Percentiles rank a stretch among this genome's conserved stretches.
phyloP scores from a whole-genome alignment of 108 stramenopile species.

The Skeletonema tropicum region DNA sequence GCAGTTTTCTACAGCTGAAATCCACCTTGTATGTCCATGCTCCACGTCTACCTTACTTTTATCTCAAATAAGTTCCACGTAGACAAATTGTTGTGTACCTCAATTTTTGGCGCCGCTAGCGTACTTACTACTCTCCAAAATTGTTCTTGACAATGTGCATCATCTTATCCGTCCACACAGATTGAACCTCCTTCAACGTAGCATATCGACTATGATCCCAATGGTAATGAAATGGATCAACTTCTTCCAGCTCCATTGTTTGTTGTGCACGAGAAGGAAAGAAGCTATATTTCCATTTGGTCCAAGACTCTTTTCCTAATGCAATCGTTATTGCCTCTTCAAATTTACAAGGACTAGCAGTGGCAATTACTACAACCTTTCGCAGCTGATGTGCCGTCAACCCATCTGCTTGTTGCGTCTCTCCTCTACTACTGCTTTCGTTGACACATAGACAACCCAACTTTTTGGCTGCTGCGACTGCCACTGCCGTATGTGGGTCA shows the following conservation, averaged over 20 bases:
- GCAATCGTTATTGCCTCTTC: constrained; percentile 66
- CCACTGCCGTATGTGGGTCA: constrained; percentile 92
- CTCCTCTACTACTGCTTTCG: neutral
- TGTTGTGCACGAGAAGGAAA: constrained; percentile 62
- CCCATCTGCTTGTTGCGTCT: too few relatives aligned
- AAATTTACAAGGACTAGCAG: constrained; percentile 89
- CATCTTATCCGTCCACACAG: constrained; percentile 40
- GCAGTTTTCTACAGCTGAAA: too few relatives aligned
- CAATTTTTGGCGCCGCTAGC: too few relatives aligned
- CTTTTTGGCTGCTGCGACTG: constrained; percentile 67
- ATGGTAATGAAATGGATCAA: constrained; percentile 26
- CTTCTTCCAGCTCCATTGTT: constrained; percentile 26
- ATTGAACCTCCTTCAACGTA: constrained; percentile 32
- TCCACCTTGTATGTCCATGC: too few relatives aligned
- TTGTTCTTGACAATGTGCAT: constrained; percentile 29
- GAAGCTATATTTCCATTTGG: constrained; percentile 39
- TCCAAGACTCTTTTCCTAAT: constrained; percentile 66
- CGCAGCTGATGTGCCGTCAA: neutral
- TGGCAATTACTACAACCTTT: constrained; percentile 70
- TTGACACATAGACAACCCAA: constrained; percentile 53
- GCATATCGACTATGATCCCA: constrained; percentile 15
- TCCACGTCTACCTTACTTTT: too few relatives aligned
- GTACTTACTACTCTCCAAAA: constrained; percentile 14
- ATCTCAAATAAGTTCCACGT: too few relatives aligned
- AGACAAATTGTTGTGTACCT: too few relatives aligned